Conservation (phyloP, 495 filamentous ascomycete species). For the Xylaria venustula region DNA sequence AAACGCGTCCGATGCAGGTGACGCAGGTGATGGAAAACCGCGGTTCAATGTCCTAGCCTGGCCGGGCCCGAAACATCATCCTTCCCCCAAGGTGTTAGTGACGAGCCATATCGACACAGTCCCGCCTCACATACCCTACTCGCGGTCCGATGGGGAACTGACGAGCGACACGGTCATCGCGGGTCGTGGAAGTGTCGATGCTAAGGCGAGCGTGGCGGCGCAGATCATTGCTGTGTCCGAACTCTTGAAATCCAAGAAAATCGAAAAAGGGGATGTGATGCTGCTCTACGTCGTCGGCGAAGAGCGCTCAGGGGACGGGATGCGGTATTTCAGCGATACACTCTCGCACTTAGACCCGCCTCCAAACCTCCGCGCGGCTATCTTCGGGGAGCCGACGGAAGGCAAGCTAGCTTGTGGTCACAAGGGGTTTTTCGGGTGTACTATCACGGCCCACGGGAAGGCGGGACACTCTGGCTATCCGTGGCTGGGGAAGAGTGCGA, state of each 20-base stretch:
- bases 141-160: conserved; percentile 44
- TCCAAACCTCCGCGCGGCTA: conserved; percentile 51
- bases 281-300: conserved; percentile 91
- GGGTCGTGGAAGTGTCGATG: conserved; percentile 86
- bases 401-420: conserved; percentile 82
- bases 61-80: conserved; percentile 46
- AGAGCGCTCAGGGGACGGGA: conserved; percentile 79
- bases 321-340: conserved; percentile 63
- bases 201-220: conserved; percentile 82
- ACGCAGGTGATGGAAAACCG: conserved; percentile 32
- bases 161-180: conserved; percentile 41
- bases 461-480: conserved; percentile 91
- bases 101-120: conserved; percentile 73
- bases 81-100: conserved; percentile 62
- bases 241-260: conserved; percentile 48
- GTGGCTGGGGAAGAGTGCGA: conserved; percentile 76
- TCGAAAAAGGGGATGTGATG: conserved; percentile 52
- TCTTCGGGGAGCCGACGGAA: conserved; percentile 93
- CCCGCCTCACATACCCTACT: conserved; percentile 71
- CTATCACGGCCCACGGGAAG: conserved; percentile 65
- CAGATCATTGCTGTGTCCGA: conserved; percentile 68
- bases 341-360: conserved; percentile 47
- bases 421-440: conserved; percentile 73
- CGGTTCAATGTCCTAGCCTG: conserved; percentile 77
- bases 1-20: conserved; percentile 41